A percentile compares a stretch with the other conserved stretches of the same genome.
phyloP scores from a whole-genome alignment of 2,329 filamentous ascomycete species.

The Aspergillus caelatus region DNA sequence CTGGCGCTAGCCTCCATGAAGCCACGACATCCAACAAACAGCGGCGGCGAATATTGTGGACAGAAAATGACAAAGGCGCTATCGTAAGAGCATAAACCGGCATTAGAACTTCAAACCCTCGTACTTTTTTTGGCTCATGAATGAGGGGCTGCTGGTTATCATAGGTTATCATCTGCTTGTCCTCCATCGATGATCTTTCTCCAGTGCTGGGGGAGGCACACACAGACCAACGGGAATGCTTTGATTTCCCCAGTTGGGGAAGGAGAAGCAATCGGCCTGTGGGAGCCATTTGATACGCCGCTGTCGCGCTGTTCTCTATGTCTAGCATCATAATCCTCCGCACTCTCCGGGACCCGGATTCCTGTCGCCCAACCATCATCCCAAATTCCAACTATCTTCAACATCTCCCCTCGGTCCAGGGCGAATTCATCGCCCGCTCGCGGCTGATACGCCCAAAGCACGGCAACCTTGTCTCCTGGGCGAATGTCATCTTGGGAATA shows the following conservation, averaged over 20 bases:
- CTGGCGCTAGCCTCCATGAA: slow-evolving; percentile 3
- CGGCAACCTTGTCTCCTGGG: slow-evolving; percentile 83
- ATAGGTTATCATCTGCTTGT: slow-evolving; percentile 29
- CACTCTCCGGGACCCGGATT: slow-evolving; percentile 76
- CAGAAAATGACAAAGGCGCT: slow-evolving; percentile 30
- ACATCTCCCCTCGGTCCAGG: slow-evolving; percentile 93
- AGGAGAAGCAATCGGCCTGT: slow-evolving; percentile 62
- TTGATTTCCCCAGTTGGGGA: slow-evolving; percentile 82
- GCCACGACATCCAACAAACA: neutral
- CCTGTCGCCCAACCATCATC: slow-evolving; percentile 99
- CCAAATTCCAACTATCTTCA: slow-evolving; percentile 98
- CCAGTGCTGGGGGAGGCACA: slow-evolving; percentile 95
- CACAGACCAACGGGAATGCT: slow-evolving; percentile 94
- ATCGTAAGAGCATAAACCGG: slow-evolving; percentile 42
- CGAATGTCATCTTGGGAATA: slow-evolving; percentile 97
- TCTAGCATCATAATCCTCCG: slow-evolving; percentile 84
- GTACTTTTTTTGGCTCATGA: slow-evolving; percentile 16
- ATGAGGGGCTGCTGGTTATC: slow-evolving; percentile 18
- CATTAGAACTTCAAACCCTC: slow-evolving; percentile 24
- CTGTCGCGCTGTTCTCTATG: slow-evolving; percentile 84
- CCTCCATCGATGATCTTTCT: slow-evolving; percentile 94
- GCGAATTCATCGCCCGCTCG: slow-evolving; percentile 91
- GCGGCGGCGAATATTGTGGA: neutral
- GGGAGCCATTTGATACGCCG: slow-evolving; percentile 82
- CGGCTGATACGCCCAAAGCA: slow-evolving; percentile 95